Base-by-base conservation (phyloP, 2,329 filamentous ascomycete genomes). In the Trichoderma aggressivum region DNA sequence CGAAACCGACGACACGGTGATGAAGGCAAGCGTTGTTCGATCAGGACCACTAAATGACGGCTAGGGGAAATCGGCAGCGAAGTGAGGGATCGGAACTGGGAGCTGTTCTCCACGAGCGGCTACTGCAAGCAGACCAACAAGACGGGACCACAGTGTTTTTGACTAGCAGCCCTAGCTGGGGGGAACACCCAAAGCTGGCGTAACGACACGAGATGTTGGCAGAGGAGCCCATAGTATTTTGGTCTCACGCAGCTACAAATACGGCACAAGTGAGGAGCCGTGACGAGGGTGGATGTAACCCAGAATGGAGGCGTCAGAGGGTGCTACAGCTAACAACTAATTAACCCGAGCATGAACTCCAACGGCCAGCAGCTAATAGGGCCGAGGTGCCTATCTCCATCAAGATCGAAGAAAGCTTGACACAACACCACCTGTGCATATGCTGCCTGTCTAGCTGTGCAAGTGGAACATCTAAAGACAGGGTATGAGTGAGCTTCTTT, bases 231-330 rank as follows among this genome's bases (percentile, higher is more conserved):
- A 50, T 50, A 7, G 16, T 21, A 24, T 11, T 59, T 34, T 61
- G 26, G 65, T 71, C 65, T 70, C 70, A 71, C 65, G 34, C 24
- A 36, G 55, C 50, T 43, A 14, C 30, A 58, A 12, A 18, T 47
- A 34, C 28, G 7, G 24, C 47, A 47, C 28, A 30, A 60, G 10
- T 60, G 39, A 69, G 26, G 36, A 50, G n/a, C 21, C 16, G 64
- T 70, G 64, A 70, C 21, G 59, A 69, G 43, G 58, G 61, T 70
- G 64, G 70, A 72, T 72, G 70, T 72, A 64, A 70, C 70, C 56
- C 36, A 16, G 7, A 39, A n/a, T 16, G 50, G 53, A 47, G 34
- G 32, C 30, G 34, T 55, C n/a, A n/a, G 34, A 47, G n/a, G 53
- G 56, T 34, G 26, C 26, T 59, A 59, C 28, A 59, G 56, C 56